phyloP scores from a whole-genome alignment of 441 rosid genomes.

The Jatropha multifida region DNA sequence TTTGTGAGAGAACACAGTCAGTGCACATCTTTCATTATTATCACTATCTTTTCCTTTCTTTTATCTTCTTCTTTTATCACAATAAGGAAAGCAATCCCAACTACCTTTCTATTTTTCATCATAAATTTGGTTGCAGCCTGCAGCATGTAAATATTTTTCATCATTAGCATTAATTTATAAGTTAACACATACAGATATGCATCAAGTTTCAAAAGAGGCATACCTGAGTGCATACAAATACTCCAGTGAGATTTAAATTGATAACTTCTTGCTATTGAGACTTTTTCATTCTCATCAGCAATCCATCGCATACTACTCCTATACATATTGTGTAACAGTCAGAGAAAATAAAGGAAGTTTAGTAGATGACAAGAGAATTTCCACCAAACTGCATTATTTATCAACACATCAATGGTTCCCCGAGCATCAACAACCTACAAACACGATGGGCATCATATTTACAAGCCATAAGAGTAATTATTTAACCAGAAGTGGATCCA shows the following conservation, averaged over 20 bases:
- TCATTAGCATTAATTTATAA: too few relatives aligned
- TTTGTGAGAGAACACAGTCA: too few relatives aligned
- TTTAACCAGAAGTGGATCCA: slow-evolving; percentile 13
- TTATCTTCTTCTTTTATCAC: too few relatives aligned
- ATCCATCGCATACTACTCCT: slow-evolving; percentile 84
- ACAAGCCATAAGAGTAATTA: not conserved
- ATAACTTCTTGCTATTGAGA: slow-evolving; percentile 93
- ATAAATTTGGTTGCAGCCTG: slow-evolving; percentile 94
- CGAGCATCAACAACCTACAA: slow-evolving; percentile 82
- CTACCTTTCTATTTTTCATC: slow-evolving; percentile 93
- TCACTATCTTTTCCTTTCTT: too few relatives aligned
- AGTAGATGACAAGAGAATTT: not conserved
- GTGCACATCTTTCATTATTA: too few relatives aligned
- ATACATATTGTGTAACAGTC: slow-evolving; percentile 22
- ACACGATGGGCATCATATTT: slow-evolving; percentile 14
- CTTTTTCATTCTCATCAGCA: slow-evolving; percentile 87
- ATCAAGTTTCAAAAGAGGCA: not conserved
- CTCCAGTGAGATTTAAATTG: slow-evolving; percentile 91
- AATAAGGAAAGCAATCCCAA: not conserved
- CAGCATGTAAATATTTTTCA: slow-evolving; percentile 22
- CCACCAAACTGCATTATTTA: slow-evolving; percentile 82
- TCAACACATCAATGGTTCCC: slow-evolving; percentile 86
- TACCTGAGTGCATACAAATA: slow-evolving; percentile 92
- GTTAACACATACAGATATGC: too few relatives aligned
- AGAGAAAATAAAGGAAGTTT: slow-evolving; percentile 8